Conservation (phyloP, 1,284 basidiomycete species). For the Earliella scabrosa region DNA sequence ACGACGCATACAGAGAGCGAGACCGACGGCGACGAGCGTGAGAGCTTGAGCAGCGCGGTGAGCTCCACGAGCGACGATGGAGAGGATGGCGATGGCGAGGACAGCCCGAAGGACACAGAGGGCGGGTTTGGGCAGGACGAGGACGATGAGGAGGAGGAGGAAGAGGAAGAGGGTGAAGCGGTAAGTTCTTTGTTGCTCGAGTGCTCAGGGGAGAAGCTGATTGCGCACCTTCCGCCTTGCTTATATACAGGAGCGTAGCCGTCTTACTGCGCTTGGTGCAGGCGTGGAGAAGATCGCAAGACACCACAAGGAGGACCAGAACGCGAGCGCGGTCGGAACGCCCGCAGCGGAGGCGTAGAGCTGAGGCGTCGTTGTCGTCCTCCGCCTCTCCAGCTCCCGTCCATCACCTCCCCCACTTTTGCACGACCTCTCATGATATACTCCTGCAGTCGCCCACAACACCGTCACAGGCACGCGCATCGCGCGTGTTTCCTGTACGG, state of each 20-base stretch:
- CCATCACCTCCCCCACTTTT: not conserved
- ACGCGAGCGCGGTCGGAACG: not conserved
- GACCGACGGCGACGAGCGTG: conserved; percentile 14
- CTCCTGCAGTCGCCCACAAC: not conserved
- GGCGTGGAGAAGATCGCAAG: conserved; percentile 76
- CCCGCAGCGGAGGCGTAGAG: conserved; percentile 12
- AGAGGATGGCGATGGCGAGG: conserved; percentile 22
- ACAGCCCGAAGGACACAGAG: conserved; percentile 18
- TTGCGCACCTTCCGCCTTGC: not conserved
- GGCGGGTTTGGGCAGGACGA: conserved; percentile 11
- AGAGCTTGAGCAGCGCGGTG: conserved; percentile 15
- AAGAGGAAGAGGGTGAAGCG: conserved; percentile 23
- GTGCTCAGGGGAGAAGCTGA: not conserved
- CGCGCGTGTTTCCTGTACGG: conserved; percentile 18
- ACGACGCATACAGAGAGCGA: conserved; percentile 11
- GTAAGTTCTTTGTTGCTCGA: not conserved
- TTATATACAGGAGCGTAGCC: conserved; percentile 16
- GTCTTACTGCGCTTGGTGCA: conserved; percentile 55
- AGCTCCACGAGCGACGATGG: conserved; percentile 9
- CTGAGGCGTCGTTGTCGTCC: conserved; percentile 1
- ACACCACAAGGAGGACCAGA: conserved; percentile 40
- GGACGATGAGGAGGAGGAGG: conserved; percentile 25
- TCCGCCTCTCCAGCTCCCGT: not conserved
- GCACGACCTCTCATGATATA: conserved; percentile 13
- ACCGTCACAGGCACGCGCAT: conserved; percentile 15